These are phyloP conservation scores for Colletotrichum sp. DNA, from an alignment of 2,329 filamentous ascomycete genomes.

Conservation along the genomic window DNA sequence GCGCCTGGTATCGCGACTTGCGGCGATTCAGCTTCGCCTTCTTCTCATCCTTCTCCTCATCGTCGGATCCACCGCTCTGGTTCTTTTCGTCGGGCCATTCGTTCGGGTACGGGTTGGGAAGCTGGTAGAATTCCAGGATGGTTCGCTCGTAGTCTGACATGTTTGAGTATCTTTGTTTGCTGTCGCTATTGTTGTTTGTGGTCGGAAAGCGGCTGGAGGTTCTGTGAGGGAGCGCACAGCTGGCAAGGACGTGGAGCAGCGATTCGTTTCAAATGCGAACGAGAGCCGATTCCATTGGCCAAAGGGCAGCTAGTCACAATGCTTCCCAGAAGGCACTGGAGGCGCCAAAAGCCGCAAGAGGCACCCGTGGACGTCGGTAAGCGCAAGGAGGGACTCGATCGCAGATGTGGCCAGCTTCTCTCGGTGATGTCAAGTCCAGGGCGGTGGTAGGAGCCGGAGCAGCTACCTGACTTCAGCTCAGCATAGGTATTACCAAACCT, in stretches of 20 bases:
- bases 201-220: not conserved
- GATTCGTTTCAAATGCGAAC: not conserved
- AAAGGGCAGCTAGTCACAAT: not conserved
- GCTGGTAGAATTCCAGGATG: slow-evolving; percentile 88
- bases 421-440: not conserved
- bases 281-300: not conserved
- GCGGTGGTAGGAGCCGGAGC: not conserved
- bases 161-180: not conserved
- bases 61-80: slow-evolving; percentile 70
- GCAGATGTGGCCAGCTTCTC: not conserved
- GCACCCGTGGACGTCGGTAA: not conserved
- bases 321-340: not conserved
- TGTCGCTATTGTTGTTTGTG: not conserved
- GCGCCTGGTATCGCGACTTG: slow-evolving; percentile 82
- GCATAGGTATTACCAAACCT: not conserved
- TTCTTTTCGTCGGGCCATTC: slow-evolving; percentile 89
- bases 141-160: slow-evolving; percentile 71
- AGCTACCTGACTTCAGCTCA: not conserved
- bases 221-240: slow-evolving; percentile 1
- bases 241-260: not conserved
- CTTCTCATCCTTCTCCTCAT: slow-evolving; percentile 52
- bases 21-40: slow-evolving; percentile 61
- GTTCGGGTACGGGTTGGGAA: slow-evolving; percentile 77
- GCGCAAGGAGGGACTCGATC: not conserved
- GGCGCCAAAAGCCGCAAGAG: not conserved